Evolutionary conservation across 2,329 filamentous ascomycete species (phyloP).

Genomic region (Fusarium liriodendri): DNA sequence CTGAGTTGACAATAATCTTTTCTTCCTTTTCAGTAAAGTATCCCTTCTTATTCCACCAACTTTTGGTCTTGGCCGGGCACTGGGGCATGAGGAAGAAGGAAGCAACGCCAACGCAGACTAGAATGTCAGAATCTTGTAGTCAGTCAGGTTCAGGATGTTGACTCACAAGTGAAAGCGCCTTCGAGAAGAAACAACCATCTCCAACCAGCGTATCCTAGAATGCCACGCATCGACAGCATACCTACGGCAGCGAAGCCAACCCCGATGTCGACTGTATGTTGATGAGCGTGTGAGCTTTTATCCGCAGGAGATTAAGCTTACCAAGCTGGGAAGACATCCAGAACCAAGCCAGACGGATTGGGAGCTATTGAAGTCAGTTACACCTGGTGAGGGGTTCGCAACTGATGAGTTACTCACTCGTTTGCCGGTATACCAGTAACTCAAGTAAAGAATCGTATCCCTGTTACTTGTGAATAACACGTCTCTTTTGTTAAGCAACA

Average conservation of each 20-base stretch:
- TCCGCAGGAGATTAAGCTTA: background rate
- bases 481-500: background rate
- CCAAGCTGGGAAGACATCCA: conserved; percentile 58
- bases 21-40: conserved; percentile 74
- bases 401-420: conserved; percentile 46
- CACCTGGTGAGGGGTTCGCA: background rate
- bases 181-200: conserved; percentile 64
- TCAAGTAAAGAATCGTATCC: conserved; percentile 50
- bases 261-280: conserved; percentile 5
- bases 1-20: conserved; percentile 73
- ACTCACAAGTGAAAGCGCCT: conserved; percentile 46
- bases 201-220: conserved; percentile 66
- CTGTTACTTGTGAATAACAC: background rate
- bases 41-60: conserved; percentile 65
- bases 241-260: conserved; percentile 51
- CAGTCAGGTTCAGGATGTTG: background rate
- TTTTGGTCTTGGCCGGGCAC: conserved; percentile 72
- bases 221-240: conserved; percentile 65
- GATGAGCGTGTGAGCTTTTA: background rate
- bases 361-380: conserved; percentile 58
- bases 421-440: conserved; percentile 75
- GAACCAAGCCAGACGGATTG: conserved; percentile 73
- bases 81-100: conserved; percentile 69
- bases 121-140: conserved; percentile 50
- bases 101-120: conserved; percentile 60